phyloP scores from a whole-genome alignment of 2,329 filamentous ascomycete species.

The Aspergillus sp. region DNA sequence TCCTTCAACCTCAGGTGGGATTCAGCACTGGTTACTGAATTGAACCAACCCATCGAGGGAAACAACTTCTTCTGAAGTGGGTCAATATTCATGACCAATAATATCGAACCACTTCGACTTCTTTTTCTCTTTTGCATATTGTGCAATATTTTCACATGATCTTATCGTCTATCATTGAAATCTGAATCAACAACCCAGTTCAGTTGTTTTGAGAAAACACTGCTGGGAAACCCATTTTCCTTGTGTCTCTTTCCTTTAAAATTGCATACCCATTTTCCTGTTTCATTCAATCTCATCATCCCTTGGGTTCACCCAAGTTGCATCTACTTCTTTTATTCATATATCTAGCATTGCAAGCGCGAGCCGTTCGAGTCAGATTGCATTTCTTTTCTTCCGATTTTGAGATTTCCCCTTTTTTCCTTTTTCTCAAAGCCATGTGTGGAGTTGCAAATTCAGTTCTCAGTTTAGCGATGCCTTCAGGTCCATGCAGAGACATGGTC shows the following conservation, averaged over 20 bases:
- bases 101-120: constrained; percentile 1
- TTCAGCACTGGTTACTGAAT: constrained; percentile 34
- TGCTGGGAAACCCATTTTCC: constrained; percentile 6
- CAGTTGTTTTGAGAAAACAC: constrained; percentile 4
- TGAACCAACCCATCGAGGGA: constrained; percentile 4
- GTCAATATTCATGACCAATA: constrained; percentile 6
- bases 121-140: constrained; percentile 2
- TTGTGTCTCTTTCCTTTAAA: constrained; percentile 19
- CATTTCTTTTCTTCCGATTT: constrained; percentile 24
- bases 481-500: constrained; percentile 5
- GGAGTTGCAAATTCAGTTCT: constrained; percentile 6
- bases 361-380: constrained; percentile 38
- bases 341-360: constrained; percentile 49
- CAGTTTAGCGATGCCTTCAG: constrained; percentile 2
- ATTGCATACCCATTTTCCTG: constrained; percentile 31
- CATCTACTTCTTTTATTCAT: constrained; percentile 35
- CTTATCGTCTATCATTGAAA: constrained; percentile 14
- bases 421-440: constrained; percentile 14
- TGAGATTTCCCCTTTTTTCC: constrained; percentile 7
- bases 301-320: constrained; percentile 32
- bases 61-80: constrained; percentile 3
- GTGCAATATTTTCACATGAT: constrained; percentile 15
- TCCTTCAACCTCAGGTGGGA: constrained; percentile 34
- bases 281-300: constrained; percentile 26
- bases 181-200: constrained; percentile 10